Percentiles rank a stretch among this genome's conserved stretches.
Evolutionary conservation across 371 early-diverging fungal species (phyloP).

Genomic region (Rhizopus arrhizus): DNA sequence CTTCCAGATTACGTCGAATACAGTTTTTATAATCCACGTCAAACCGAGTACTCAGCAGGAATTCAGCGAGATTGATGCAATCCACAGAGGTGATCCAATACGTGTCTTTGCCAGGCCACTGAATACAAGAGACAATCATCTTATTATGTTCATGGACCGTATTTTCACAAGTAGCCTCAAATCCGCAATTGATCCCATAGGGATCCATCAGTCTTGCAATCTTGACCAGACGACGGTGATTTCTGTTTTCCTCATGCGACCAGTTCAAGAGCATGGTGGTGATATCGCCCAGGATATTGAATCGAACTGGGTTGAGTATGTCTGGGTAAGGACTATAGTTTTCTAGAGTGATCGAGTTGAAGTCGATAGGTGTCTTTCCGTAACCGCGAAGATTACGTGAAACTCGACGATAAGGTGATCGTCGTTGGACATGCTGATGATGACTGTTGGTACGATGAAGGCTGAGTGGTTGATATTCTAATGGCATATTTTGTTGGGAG

Average conservation of each 20-base stretch:
- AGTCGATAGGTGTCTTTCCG: not conserved
- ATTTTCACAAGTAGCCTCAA: not conserved
- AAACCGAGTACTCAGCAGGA: slow-evolving; percentile 66
- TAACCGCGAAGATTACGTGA: slow-evolving; percentile 4
- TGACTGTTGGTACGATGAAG: not conserved
- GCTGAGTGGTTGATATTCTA: not conserved
- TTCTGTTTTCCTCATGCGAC: slow-evolving; percentile 65
- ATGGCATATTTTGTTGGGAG: not conserved
- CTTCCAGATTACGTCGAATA: slow-evolving; percentile 80
- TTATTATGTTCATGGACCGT: not conserved
- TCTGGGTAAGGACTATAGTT: slow-evolving; percentile 2
- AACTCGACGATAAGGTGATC: not conserved
- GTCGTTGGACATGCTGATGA: not conserved
- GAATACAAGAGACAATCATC: slow-evolving; percentile 78
- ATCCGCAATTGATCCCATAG: not conserved
- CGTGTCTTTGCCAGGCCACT: slow-evolving; percentile 70
- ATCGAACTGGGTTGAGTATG: not conserved
- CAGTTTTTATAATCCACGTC: slow-evolving; percentile 82
- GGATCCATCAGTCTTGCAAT: slow-evolving; percentile 35
- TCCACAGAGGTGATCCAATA: slow-evolving; percentile 82
- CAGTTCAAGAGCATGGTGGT: slow-evolving; percentile 41
- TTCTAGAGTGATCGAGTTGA: not conserved
- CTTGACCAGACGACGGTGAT: slow-evolving; percentile 72
- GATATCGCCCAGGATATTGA: slow-evolving; percentile 19
- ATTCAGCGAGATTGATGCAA: slow-evolving; percentile 71